Base-by-base conservation (phyloP, 768 basidiomycete species). In the Heimioporus sp. region DNA sequence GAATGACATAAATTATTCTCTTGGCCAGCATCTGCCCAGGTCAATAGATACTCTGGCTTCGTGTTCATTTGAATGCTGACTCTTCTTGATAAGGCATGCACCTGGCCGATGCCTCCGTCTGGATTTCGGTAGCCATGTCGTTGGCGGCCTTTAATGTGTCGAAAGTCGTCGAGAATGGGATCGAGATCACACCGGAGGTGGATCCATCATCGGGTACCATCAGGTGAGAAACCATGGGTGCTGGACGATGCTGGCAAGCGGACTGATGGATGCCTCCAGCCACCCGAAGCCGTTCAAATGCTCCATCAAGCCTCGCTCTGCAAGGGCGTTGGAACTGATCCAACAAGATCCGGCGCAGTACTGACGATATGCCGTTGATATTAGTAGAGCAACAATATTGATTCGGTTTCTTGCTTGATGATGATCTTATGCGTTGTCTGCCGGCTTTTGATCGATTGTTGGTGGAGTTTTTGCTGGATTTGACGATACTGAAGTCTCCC, bases 261-360 rank as follows among this genome's bases (percentile, higher is more conserved):
- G 12, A 15, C 48, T 61, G 36, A 66, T 9, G 43, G 8, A 31
- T 17, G 11, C 21, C 5, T 34, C 10, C 47, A 74, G 84, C 61
- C 84, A 84, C 56, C 84, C 83, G 5, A 79, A 78, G 56, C 78
- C 84, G 16, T 86, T 82, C 71, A 76, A 77, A 57, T 85, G 84
- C 57, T 65, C 72, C 17, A 75, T 86, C 56, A 79, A 71, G 59
- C 83, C 84, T n/a, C 78, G 84, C 19, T 84, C 81, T 3, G 76
- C 77, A 47, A 79, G 76, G 58, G 80, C 83, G 11, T 61, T 80
- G 42, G 72, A 78, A 17, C 62, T 84, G 32, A 81, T 84, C 43
- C 77, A 78, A 24, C 70, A 74, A 21, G 79, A 80, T 57, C 72
- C 70, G 1, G 52, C 32, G 7, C 12, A 13, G 35, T 35, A 35